Evolutionary conservation across 2,329 filamentous ascomycete genomes (phyloP).

Genomic region (Tolypocladium cylindrosporum): DNA sequence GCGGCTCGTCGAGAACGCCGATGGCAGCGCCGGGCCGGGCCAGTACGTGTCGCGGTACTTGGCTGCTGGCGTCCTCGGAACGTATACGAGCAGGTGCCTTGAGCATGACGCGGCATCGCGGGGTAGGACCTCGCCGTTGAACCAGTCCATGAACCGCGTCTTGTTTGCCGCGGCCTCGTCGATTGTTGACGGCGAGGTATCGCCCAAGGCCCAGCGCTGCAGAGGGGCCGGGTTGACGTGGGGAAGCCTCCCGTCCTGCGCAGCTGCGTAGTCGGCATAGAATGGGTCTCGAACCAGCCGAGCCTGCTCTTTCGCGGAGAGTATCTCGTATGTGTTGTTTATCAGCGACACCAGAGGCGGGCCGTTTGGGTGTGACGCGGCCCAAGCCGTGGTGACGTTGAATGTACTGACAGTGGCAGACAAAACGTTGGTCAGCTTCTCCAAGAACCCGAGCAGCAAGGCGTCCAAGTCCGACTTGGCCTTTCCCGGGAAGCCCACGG

Average conservation of each 20-base stretch:
- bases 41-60: constrained; percentile 22
- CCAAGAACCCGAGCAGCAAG: neutral
- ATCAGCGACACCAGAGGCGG: constrained; percentile 13
- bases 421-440: neutral
- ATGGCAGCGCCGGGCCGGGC: constrained; percentile 30
- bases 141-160: constrained; percentile 35
- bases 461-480: constrained; percentile 5
- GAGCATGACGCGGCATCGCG: constrained; percentile 27
- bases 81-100: constrained; percentile 37
- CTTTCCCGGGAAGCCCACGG: constrained; percentile 15
- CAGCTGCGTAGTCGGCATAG: constrained; percentile 20
- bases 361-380: neutral
- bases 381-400: constrained; percentile 1
- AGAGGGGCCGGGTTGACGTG: constrained; percentile 25
- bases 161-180: constrained; percentile 37
- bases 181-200: constrained; percentile 13
- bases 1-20: constrained; percentile 31
- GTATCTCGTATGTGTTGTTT: constrained; percentile 22
- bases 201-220: constrained; percentile 23
- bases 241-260: constrained; percentile 20
- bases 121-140: constrained; percentile 32
- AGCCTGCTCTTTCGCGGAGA: constrained; percentile 26
- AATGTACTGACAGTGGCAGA: neutral
- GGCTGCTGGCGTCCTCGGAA: constrained; percentile 17
- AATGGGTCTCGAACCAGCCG: constrained; percentile 23